Base-by-base conservation (phyloP, 1,139 yeast genomes). In the Candida sojae region DNA sequence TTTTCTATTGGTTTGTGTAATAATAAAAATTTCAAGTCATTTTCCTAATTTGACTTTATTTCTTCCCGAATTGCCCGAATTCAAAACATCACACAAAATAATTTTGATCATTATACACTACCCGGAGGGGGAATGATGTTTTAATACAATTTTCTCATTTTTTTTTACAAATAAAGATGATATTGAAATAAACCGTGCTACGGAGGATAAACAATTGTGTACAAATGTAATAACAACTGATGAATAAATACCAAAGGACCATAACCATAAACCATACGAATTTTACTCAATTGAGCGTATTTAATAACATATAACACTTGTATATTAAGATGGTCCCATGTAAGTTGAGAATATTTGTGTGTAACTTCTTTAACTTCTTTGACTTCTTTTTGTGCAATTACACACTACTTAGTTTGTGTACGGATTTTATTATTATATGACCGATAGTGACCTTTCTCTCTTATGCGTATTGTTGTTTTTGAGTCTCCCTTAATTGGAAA, bases 401-500 rank as follows among this genome's bases (percentile, higher is more conserved):
- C 8, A 21, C 39, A 35, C 39, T 11, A 35, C 39, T 28, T 28
- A 2, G 3, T 2, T 2, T 17, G 21, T 17, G 21, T 17, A 17
- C 21, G 21, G 21, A n/a, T n/a, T n/a, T n/a, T n/a, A n/a, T n/a
- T n/a, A n/a, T 17, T 17, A 2, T 17, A 17, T 17, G 21, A 28
- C 39, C 21, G 17, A 35, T 23, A 10, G 11, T 21, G 39, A 35
- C 28, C n/a, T n/a, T 21, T 28, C 39, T 35, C 28, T 35, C 39
- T 35, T 35, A 35, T 17, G 21, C 21, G 21, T 3, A 17, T 17
- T 10, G 7, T 35, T 36, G 39, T 36, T 36, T 36, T 10, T 23
- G 30, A 36, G 39, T 36, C 39, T 36, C 39, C 39, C 39, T 36
- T 36, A 36, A 36, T 25, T 36, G 39, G 39, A 36, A 36, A 25